phyloP scores from a whole-genome alignment of 345 rosid genomes.

The Cardiospermum halicacabum region DNA sequence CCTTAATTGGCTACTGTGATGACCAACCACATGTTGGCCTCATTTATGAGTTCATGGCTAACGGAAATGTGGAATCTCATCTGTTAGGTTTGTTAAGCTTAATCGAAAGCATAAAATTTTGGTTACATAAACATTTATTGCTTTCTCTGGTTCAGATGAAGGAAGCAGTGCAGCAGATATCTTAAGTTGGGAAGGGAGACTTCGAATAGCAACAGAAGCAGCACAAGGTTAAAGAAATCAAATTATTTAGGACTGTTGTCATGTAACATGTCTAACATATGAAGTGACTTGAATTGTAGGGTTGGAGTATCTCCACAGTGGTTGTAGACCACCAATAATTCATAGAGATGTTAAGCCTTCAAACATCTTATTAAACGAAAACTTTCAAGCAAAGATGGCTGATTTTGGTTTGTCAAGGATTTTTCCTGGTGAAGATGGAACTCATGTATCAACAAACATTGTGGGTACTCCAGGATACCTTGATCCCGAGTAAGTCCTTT shows the following conservation, averaged over 20 bases:
- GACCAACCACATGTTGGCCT: no score
- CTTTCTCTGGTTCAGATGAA: not conserved
- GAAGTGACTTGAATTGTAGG: constrained; percentile 23
- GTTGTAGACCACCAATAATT: constrained; percentile 49
- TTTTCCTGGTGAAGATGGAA: constrained; percentile 27
- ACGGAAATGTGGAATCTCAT: no score
- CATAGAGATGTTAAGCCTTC: constrained; percentile 51
- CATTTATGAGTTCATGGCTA: no score
- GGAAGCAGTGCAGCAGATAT: constrained; percentile 6
- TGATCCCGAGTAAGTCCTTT: constrained; percentile 1
- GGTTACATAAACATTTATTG: no score
- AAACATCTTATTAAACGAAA: constrained; percentile 44
- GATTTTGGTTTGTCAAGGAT: constrained; percentile 27
- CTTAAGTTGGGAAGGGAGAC: constrained; percentile 40
- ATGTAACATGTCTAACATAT: not conserved
- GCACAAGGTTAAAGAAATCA: constrained; percentile 37
- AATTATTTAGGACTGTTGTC: no score
- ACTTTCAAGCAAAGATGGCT: constrained; percentile 30
- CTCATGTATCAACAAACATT: constrained; percentile 33
- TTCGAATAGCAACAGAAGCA: constrained; percentile 42
- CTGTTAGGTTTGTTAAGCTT: no score
- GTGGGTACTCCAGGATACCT: constrained; percentile 53
- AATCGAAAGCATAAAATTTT: no score
- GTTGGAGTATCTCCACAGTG: constrained; percentile 52
- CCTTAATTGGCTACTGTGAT: no score